Conservation (phyloP, 352 stramenopile genomes). For the Thalassiosira hispida region DNA sequence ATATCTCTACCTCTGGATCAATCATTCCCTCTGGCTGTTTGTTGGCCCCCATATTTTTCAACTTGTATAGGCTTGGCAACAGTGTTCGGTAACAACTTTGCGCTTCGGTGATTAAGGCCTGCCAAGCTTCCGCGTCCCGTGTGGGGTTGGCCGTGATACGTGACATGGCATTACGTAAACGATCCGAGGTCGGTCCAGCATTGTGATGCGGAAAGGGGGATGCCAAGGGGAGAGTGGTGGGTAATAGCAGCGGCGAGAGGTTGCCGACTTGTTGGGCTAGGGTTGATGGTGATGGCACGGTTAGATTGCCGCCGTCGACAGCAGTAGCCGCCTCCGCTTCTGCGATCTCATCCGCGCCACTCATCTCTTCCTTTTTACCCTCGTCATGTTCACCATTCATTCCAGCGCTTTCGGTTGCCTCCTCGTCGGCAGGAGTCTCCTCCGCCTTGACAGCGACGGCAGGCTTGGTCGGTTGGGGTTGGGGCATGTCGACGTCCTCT, state of each 20-base stretch:
- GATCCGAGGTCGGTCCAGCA: slow-evolving; percentile 63
- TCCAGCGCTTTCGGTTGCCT: slow-evolving; percentile 3
- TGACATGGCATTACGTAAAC: slow-evolving; percentile 74
- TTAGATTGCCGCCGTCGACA: too few species aligned
- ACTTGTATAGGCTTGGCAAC: slow-evolving; percentile 27
- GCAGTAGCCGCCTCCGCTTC: too few species aligned
- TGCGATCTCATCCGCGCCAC: slow-evolving; percentile 17
- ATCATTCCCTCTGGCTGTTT: neutral
- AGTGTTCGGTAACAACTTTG: slow-evolving; percentile 63
- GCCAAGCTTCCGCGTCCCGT: slow-evolving; percentile 77
- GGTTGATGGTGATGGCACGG: too few species aligned
- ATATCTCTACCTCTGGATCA: slow-evolving; percentile 11
- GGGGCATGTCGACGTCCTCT: slow-evolving; percentile 38
- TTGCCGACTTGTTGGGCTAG: neutral
- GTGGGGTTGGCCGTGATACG: slow-evolving; percentile 62
- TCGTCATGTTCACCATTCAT: slow-evolving; percentile 5
- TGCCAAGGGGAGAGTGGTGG: slow-evolving; percentile 24
- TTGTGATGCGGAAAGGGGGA: slow-evolving; percentile 79
- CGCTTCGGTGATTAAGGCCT: slow-evolving; percentile 74
- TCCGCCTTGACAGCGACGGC: slow-evolving; percentile 14
- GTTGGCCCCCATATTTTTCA: slow-evolving; percentile 6
- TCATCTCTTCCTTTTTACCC: slow-evolving; percentile 17
- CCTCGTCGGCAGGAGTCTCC: neutral
- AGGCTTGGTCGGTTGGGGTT: neutral
- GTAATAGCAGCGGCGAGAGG: slow-evolving; percentile 13